Conservation (phyloP, 257 asterid species). For the Plantago ovata region DNA sequence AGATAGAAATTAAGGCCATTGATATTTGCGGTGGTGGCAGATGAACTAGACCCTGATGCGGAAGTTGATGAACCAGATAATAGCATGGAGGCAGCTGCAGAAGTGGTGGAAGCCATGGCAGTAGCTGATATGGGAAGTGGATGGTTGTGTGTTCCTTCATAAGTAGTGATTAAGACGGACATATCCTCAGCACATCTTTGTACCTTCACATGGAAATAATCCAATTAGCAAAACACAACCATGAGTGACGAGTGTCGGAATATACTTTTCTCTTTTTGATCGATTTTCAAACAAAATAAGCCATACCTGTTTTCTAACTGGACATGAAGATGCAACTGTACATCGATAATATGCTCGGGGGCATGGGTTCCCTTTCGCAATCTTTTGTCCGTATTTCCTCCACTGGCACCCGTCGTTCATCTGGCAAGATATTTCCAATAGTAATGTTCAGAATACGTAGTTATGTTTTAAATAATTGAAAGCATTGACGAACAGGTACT, state of each 20-base stretch:
- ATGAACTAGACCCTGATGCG: constrained; percentile 17
- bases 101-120: constrained; percentile 92
- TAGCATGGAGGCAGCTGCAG: constrained; percentile 90
- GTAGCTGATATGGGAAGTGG: constrained; percentile 84
- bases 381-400: constrained; percentile 97
- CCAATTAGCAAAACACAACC: not conserved
- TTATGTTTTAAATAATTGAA: not conserved
- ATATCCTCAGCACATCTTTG: constrained; percentile 87
- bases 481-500: too few species aligned
- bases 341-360: constrained; percentile 99
- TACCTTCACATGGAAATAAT: constrained; percentile 31
- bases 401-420: constrained; percentile 99
- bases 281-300: not conserved
- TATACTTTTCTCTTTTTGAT: not conserved
- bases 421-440: constrained; percentile 24
- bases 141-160: constrained; percentile 93
- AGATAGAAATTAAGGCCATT: constrained; percentile 60
- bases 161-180: constrained; percentile 79
- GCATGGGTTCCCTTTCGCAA: constrained; percentile 92
- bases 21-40: constrained; percentile 28
- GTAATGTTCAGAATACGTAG: not conserved
- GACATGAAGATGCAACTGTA: constrained; percentile 82
- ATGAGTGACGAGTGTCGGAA: not conserved
- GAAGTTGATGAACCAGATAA: constrained; percentile 73
- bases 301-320: constrained; percentile 80